Conservation (phyloP, 1,284 basidiomycete species). For the Leccinum pachyderme region DNA sequence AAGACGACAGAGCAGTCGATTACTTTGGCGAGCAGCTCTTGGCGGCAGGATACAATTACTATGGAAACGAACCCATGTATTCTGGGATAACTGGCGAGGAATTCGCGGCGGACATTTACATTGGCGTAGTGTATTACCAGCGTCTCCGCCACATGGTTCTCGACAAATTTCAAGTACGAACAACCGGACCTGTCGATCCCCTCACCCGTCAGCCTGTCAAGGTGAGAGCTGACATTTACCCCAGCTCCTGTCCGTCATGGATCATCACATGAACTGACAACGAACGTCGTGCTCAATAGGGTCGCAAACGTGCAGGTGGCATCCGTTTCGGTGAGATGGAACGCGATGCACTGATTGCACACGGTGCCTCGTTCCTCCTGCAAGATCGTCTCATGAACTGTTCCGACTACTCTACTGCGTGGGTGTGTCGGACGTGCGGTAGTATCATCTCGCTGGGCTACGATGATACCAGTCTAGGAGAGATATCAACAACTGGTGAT, state of each 20-base stretch:
- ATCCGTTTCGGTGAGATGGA: slow-evolving; percentile 99
- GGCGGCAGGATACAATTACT: slow-evolving; percentile 96
- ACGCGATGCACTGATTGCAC: slow-evolving; percentile 96
- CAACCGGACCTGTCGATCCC: slow-evolving; percentile 95
- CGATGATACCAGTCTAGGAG: slow-evolving; percentile 76
- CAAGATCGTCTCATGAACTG: slow-evolving; percentile 99
- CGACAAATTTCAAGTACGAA: slow-evolving; percentile 99
- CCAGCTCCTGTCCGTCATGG: neutral
- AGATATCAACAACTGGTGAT: slow-evolving; percentile 50
- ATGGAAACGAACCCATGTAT: slow-evolving; percentile 99
- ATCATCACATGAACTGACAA: slow-evolving; percentile 2
- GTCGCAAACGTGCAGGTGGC: slow-evolving; percentile 96
- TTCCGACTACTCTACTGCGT: slow-evolving; percentile 98
- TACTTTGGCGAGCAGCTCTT: slow-evolving; percentile 97
- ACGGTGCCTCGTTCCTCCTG: slow-evolving; percentile 96
- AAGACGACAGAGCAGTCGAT: slow-evolving; percentile 93
- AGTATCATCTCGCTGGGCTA: slow-evolving; percentile 95
- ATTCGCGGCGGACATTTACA: slow-evolving; percentile 97
- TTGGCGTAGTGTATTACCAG: slow-evolving; percentile 98
- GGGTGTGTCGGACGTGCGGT: slow-evolving; percentile 97
- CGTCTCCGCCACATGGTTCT: slow-evolving; percentile 99
- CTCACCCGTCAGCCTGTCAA: slow-evolving; percentile 97
- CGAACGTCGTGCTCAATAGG: slow-evolving; percentile 47
- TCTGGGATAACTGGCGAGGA: slow-evolving; percentile 99
- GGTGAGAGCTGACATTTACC: slow-evolving; percentile 44